Conservation (phyloP, 331 rosid genomes). For the Phaseolus coccineus region DNA sequence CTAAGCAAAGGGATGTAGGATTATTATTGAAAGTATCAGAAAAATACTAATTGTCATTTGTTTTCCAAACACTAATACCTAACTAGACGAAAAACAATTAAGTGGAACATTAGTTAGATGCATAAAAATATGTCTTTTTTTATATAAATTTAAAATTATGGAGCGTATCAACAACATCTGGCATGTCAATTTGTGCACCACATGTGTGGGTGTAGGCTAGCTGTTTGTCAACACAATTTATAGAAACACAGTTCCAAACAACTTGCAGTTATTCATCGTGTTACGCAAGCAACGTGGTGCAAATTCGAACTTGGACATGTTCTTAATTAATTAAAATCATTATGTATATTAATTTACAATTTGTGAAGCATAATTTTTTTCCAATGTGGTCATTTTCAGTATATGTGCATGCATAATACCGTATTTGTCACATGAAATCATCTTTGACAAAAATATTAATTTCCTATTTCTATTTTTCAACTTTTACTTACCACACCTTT, state of each 20-base stretch:
- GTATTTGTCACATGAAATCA: background rate
- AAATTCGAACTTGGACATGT: no score
- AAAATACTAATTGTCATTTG: no score
- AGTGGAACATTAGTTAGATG: no score
- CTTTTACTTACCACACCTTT: background rate
- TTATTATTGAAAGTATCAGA: no score
- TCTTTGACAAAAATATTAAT: background rate
- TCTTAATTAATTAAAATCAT: no score
- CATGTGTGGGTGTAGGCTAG: background rate
- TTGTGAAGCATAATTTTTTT: no score
- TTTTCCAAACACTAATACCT: no score
- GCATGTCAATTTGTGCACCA: background rate
- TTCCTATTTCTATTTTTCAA: background rate
- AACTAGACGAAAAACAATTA: no score
- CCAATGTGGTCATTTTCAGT: background rate
- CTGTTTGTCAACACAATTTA: background rate
- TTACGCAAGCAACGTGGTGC: background rate
- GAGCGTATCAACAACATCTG: background rate
- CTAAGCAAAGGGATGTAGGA: no score
- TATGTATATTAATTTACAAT: no score
- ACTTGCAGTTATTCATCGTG: background rate
- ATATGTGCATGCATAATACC: background rate
- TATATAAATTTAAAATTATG: no score
- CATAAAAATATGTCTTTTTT: no score
- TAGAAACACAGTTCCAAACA: background rate